These are phyloP conservation scores for Coemansia sp. DNA, from an alignment of 192 early-diverging fungal genomes.

Conservation along the genomic window DNA sequence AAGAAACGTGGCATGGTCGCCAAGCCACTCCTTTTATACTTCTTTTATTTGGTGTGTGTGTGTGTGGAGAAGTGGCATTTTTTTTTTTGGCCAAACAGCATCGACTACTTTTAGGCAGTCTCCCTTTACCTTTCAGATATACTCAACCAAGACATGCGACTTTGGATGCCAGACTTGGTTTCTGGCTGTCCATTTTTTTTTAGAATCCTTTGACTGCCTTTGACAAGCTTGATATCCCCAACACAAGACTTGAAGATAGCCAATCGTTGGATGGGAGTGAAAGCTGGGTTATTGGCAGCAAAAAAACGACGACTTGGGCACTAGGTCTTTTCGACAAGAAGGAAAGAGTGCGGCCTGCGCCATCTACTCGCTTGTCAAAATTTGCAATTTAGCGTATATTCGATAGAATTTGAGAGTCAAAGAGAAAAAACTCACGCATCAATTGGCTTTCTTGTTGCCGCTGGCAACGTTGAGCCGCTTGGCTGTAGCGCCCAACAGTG, in stretches of 20 bases:
- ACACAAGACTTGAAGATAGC: background rate
- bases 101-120: background rate
- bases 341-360: no score
- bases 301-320: no score
- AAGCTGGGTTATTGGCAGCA: no score
- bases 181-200: no score
- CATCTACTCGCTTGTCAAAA: no score
- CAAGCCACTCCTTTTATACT: background rate
- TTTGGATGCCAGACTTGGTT: no score
- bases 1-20: background rate
- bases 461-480: constrained; percentile 2
- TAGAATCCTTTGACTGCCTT: no score
- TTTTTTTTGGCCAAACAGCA: background rate
- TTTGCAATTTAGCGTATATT: no score
- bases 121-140: background rate
- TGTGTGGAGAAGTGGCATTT: background rate
- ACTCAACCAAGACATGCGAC: no score
- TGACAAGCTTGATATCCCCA: background rate
- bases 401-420: background rate
- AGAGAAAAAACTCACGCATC: background rate
- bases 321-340: no score
- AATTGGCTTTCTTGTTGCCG: background rate
- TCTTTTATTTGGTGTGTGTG: background rate
- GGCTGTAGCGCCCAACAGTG: constrained; percentile 3
- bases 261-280: no score